A percentile compares a stretch with the other conserved stretches of the same genome.
Conservation (phyloP, 345 rosid species). For the Schrenkiella parvula region DNA sequence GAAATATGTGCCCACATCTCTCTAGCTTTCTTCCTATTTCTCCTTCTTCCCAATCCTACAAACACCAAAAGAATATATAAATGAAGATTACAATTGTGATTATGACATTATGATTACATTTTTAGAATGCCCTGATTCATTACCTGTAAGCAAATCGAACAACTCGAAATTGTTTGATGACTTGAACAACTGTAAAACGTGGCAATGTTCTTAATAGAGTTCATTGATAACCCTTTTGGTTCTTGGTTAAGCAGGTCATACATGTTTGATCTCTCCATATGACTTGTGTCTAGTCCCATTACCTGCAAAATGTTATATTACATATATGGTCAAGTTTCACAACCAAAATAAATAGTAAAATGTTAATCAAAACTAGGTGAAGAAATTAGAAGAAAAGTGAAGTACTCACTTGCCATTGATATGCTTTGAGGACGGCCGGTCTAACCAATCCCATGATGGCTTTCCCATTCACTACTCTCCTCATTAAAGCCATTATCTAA, state of each 20-base stretch:
- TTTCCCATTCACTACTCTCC: constrained; percentile 68
- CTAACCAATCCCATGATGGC: constrained; percentile 71
- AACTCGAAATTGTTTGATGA: constrained; percentile 24
- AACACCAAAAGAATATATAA: neutral
- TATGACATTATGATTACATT: neutral
- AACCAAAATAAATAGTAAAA: neutral
- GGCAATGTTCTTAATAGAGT: constrained; percentile 45
- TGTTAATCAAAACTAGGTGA: neutral
- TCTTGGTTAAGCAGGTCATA: constrained; percentile 47
- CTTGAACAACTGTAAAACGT: constrained; percentile 12
- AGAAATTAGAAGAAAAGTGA: neutral
- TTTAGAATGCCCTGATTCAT: neutral
- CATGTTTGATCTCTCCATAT: constrained; percentile 55
- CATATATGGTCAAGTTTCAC: neutral
- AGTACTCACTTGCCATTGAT: constrained; percentile 83
- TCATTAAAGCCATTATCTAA: constrained; percentile 38
- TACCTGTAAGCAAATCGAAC: constrained; percentile 81
- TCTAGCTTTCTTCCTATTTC: constrained; percentile 56
- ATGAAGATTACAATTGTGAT: neutral
- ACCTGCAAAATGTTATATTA: constrained; percentile 35
- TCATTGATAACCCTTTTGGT: constrained; percentile 40
- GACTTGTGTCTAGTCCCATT: constrained; percentile 42
- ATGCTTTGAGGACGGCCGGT: constrained; percentile 77
- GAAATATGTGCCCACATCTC: constrained; percentile 61
- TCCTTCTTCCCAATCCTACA: constrained; percentile 62